Evolutionary conservation across 2,329 filamentous ascomycete species (phyloP).

Genomic region (Sarocladium kiliense): DNA sequence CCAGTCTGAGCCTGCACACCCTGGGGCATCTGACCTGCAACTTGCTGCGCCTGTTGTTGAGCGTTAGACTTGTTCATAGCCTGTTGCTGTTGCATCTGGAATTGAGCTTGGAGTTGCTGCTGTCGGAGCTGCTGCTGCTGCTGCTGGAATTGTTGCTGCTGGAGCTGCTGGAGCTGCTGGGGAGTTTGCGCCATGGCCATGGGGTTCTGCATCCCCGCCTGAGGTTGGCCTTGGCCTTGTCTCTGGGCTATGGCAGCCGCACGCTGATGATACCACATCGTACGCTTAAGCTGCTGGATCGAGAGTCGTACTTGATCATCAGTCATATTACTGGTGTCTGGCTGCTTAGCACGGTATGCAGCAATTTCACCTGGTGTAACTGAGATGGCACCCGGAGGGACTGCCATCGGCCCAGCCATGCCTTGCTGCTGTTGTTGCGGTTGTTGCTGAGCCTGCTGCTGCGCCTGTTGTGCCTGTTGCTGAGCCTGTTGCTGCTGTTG

Average conservation of each 20-base stretch:
- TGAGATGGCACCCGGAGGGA: slow-evolving; percentile 26
- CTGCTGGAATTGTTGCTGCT: slow-evolving; percentile 28
- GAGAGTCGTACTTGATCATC: slow-evolving; percentile 29
- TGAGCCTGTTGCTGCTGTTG: slow-evolving; percentile 11
- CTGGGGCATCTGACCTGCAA: slow-evolving; percentile 5
- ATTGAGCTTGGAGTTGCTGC: slow-evolving; percentile 29
- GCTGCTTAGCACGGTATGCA: slow-evolving; percentile 22
- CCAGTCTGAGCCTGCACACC: slow-evolving; percentile 15
- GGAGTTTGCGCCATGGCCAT: slow-evolving; percentile 28
- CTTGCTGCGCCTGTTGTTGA: slow-evolving; percentile 11
- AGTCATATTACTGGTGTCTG: slow-evolving; percentile 20
- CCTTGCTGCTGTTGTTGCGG: slow-evolving; percentile 12
- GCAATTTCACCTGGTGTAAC: slow-evolving; percentile 28
- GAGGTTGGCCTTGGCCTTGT: slow-evolving; percentile 23
- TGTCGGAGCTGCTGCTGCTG: slow-evolving; percentile 30
- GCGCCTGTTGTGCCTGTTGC: slow-evolving; percentile 16
- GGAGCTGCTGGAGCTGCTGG: slow-evolving; percentile 30
- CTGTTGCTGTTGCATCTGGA: slow-evolving; percentile 30
- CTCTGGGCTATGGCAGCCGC: slow-evolving; percentile 10
- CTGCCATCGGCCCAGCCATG: slow-evolving; percentile 19
- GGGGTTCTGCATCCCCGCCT: slow-evolving; percentile 30
- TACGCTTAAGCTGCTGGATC: slow-evolving; percentile 28
- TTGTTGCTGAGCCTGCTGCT: slow-evolving; percentile 14
- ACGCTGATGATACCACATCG: slow-evolving; percentile 22
- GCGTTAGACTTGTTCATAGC: slow-evolving; percentile 11